A percentile compares a stretch with the other conserved stretches of the same genome.
phyloP scores from a whole-genome alignment of 1,139 yeast genomes.

The Lodderomyces beijingensis region DNA sequence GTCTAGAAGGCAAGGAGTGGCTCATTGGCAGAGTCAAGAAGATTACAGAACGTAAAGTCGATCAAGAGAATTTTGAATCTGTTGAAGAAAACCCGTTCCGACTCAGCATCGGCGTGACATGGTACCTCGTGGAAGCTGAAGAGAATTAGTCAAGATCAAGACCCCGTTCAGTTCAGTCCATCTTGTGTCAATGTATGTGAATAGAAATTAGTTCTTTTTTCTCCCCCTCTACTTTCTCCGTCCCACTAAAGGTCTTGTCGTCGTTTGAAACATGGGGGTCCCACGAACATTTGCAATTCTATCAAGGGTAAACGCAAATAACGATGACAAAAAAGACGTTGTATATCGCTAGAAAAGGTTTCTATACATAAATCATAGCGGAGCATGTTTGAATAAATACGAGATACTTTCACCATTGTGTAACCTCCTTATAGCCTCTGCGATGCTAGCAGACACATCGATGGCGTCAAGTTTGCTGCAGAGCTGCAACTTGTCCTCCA shows the following conservation, averaged over 20 bases:
- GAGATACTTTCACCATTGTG: conserved; percentile 97
- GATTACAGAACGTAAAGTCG: conserved; percentile 46
- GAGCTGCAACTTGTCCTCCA: conserved; percentile 63
- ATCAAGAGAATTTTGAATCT: conserved; percentile 29
- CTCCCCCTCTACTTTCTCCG: too few relatives aligned
- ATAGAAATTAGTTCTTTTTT: too few relatives aligned
- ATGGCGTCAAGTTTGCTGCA: conserved; percentile 79
- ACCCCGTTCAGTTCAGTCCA: too few relatives aligned
- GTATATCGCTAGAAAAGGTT: too few relatives aligned
- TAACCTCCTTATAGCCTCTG: conserved; percentile 94
- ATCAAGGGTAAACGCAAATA: too few relatives aligned
- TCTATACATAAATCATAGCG: too few relatives aligned
- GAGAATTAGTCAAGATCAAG: too few relatives aligned
- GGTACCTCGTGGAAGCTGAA: conserved; percentile 50
- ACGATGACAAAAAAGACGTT: too few relatives aligned
- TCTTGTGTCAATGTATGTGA: too few relatives aligned
- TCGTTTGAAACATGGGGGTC: too few relatives aligned
- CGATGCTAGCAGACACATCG: conserved; percentile 84
- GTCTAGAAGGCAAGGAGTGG: conserved; percentile 53
- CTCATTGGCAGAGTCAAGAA: conserved; percentile 57
- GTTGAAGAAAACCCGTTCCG: conserved; percentile 43
- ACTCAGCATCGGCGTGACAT: conserved; percentile 42
- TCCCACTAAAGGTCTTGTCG: too few relatives aligned
- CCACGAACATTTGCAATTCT: too few relatives aligned
- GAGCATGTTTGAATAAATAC: conserved; percentile 73